A percentile compares a stretch with the other conserved stretches of the same genome.
Conservation (phyloP, 2,329 filamentous ascomycete genomes). For the Tolypocladium nubicola region DNA sequence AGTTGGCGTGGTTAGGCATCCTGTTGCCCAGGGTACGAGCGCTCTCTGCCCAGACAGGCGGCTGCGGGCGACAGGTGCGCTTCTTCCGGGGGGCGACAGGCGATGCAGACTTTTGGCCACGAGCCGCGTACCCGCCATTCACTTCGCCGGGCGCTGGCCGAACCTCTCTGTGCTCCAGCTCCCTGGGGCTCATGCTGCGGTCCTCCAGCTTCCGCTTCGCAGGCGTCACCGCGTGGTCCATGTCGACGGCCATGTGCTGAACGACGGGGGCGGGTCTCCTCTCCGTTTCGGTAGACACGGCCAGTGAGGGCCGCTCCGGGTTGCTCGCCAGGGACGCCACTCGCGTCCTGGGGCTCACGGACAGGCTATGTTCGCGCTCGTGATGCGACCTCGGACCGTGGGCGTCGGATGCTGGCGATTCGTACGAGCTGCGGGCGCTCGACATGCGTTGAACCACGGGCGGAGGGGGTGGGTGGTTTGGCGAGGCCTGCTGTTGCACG, state of each 20-base stretch:
- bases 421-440: slow-evolving; percentile 33
- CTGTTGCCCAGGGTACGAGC: slow-evolving; percentile 22
- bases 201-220: slow-evolving; percentile 30
- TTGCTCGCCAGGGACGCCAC: slow-evolving; percentile 41
- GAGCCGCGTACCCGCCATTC: slow-evolving; percentile 26
- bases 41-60: slow-evolving; percentile 40
- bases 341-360: slow-evolving; percentile 69
- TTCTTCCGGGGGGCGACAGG: slow-evolving; percentile 27
- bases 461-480: slow-evolving; percentile 5
- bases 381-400: slow-evolving; percentile 42
- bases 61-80: slow-evolving; percentile 22
- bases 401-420: slow-evolving; percentile 28
- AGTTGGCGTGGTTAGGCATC: slow-evolving; percentile 32
- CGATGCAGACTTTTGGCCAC: slow-evolving; percentile 17
- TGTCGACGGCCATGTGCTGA: slow-evolving; percentile 18
- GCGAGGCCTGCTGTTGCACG: slow-evolving; percentile 18
- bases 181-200: slow-evolving; percentile 33
- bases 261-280: slow-evolving; percentile 10
- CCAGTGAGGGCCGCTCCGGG: slow-evolving; percentile 16
- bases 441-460: slow-evolving; percentile 9
- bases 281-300: slow-evolving; percentile 14
- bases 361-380: slow-evolving; percentile 60
- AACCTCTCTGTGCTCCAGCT: slow-evolving; percentile 37
- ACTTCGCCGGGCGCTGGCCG: slow-evolving; percentile 38
- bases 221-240: slow-evolving; percentile 22